Conservation (phyloP, 768 basidiomycete genomes). For the Imleria badia region DNA sequence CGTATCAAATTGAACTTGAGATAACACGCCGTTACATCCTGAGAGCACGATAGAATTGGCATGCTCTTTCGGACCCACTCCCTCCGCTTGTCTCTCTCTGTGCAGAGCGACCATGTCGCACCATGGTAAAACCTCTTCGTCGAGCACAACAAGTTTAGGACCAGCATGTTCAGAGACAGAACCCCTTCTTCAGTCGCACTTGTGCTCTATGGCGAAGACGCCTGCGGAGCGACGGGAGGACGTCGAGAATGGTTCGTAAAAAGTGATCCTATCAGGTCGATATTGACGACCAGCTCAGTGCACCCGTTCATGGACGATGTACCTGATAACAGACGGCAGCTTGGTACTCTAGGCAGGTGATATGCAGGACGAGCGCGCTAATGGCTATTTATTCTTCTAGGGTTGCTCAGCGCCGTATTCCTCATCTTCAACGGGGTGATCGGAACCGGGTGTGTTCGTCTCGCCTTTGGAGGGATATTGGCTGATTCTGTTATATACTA, state of each 20-base stretch:
- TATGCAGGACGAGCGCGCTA: neutral
- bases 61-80: too few relatives aligned
- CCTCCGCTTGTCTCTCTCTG: too few relatives aligned
- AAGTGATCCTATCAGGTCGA: neutral
- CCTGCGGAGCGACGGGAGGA: neutral
- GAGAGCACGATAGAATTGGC: too few relatives aligned
- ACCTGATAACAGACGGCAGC: slow-evolving; percentile 46
- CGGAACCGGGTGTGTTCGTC: slow-evolving; percentile 57
- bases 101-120: slow-evolving; percentile 4
- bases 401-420: slow-evolving; percentile 50
- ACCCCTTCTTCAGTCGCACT: slow-evolving; percentile 21
- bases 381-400: slow-evolving; percentile 15
- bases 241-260: slow-evolving; percentile 16
- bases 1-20: too few relatives aligned
- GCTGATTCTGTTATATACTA: slow-evolving; percentile 26
- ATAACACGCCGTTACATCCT: too few relatives aligned
- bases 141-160: too few relatives aligned
- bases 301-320: slow-evolving; percentile 44
- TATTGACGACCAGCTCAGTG: neutral
- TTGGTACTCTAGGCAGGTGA: slow-evolving; percentile 40
- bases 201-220: too few relatives aligned
- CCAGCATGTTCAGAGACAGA: slow-evolving; percentile 17
- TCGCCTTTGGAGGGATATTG: neutral
- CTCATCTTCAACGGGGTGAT: slow-evolving; percentile 76
- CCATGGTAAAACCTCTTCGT: too few relatives aligned